These are phyloP conservation scores for Fusarium drepaniforme DNA, from an alignment of 2,329 filamentous ascomycete genomes.

Conservation along the genomic window DNA sequence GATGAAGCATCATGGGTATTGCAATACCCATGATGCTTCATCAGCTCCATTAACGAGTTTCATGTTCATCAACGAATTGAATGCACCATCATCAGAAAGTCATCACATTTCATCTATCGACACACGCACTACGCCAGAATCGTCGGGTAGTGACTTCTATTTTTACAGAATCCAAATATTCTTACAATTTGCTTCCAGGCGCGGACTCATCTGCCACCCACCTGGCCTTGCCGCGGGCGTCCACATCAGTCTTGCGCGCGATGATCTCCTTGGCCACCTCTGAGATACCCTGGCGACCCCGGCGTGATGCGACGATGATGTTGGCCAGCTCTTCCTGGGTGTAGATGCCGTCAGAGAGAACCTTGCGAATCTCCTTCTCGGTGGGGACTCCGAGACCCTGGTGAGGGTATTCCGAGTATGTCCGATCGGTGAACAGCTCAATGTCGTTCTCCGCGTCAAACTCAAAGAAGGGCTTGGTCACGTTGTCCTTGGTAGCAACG, in stretches of 20 bases:
- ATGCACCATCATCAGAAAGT: slow-evolving; percentile 22
- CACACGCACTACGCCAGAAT: slow-evolving; percentile 38
- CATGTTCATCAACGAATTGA: slow-evolving; percentile 12
- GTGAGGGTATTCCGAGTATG: slow-evolving; percentile 83
- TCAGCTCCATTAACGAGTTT: slow-evolving; percentile 16
- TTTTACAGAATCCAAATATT: slow-evolving; percentile 39
- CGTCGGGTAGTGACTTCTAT: slow-evolving; percentile 40
- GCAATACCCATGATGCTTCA: slow-evolving; percentile 21
- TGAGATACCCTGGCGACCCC: slow-evolving; percentile 76
- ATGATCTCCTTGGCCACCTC: slow-evolving; percentile 78
- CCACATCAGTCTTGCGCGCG: slow-evolving; percentile 68
- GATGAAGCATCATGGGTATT: no score
- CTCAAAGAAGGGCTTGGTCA: slow-evolving; percentile 78
- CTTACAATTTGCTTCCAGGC: slow-evolving; percentile 50
- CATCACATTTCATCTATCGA: slow-evolving; percentile 42
- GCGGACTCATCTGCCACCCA: slow-evolving; percentile 51
- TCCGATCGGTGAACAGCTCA: slow-evolving; percentile 69
- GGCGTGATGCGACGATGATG: slow-evolving; percentile 70
- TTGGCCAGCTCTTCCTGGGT: slow-evolving; percentile 71
- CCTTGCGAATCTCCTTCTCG: slow-evolving; percentile 69
- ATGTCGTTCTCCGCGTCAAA: slow-evolving; percentile 62
- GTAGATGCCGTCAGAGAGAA: slow-evolving; percentile 56
- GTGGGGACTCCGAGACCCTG: slow-evolving; percentile 77
- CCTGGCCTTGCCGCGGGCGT: slow-evolving; percentile 56
- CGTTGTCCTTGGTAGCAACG: slow-evolving; percentile 65